phyloP scores from a whole-genome alignment of 768 basidiomycete genomes.

The Gloeostereum incarnatum region DNA sequence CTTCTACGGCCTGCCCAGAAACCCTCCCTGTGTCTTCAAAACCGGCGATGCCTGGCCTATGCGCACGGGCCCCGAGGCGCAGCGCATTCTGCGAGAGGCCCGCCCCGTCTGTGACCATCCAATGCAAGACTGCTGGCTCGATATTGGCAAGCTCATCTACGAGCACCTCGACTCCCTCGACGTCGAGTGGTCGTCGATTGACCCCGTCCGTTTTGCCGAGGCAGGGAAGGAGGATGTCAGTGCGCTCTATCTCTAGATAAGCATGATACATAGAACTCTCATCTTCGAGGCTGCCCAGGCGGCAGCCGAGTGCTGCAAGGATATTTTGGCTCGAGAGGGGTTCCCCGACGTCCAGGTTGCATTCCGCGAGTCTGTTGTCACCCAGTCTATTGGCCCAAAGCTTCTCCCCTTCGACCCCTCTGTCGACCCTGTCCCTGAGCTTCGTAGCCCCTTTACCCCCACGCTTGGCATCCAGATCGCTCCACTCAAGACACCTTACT shows the following conservation, averaged over 20 bases:
- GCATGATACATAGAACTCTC: conserved; percentile 21
- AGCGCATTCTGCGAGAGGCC: conserved; percentile 14
- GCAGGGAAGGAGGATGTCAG: conserved; percentile 12
- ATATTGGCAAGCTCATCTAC: conserved; percentile 13
- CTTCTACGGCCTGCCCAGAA: conserved; percentile 16
- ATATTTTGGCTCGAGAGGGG: conserved; percentile 16
- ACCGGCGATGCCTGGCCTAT: conserved; percentile 16
- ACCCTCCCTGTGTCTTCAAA: conserved; percentile 17
- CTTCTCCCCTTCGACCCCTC: conserved; percentile 11
- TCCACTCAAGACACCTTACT: conserved; percentile 11
- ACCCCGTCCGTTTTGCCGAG: conserved; percentile 20
- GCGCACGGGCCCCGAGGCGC: conserved; percentile 11
- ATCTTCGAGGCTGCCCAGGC: conserved; percentile 15
- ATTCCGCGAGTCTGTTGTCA: conserved; percentile 19
- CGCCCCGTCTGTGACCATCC: conserved; percentile 19
- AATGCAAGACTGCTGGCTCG: conserved; percentile 16
- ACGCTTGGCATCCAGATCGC: conserved; percentile 17
- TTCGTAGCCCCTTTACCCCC: conserved; percentile 16
- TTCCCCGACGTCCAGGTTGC: conserved; percentile 23
- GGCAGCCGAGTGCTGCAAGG: conserved; percentile 14
- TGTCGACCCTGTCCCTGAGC: conserved; percentile 10
- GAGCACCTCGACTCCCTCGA: conserved; percentile 14
- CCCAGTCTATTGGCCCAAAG: conserved; percentile 11
- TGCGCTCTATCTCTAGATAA: conserved; percentile 18
- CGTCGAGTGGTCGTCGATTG: conserved; percentile 20